These are phyloP conservation scores for Candida endomychidarum DNA, from an alignment of 805 yeast species.

Conservation along the genomic window DNA sequence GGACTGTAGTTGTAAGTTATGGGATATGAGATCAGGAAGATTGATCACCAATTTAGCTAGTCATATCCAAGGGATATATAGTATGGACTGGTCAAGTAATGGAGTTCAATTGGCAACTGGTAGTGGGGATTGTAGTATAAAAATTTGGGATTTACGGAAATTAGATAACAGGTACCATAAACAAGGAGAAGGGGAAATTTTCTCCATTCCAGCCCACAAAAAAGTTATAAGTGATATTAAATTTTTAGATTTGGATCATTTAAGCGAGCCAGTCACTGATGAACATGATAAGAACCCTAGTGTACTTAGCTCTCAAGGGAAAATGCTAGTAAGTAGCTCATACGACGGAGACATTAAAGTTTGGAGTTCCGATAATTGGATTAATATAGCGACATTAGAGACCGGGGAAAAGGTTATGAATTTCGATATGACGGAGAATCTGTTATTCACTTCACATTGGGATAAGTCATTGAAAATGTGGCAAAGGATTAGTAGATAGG, in stretches of 20 bases:
- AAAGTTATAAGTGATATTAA: conserved; percentile 67
- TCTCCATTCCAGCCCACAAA: conserved; percentile 70
- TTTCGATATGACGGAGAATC: conserved; percentile 53
- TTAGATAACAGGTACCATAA: conserved; percentile 23
- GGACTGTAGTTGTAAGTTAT: conserved; percentile 69
- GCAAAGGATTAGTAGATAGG: too few relatives aligned
- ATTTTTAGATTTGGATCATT: conserved; percentile 38
- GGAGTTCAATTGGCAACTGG: conserved; percentile 80
- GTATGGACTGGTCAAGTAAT: conserved; percentile 71
- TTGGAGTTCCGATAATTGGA: conserved; percentile 74
- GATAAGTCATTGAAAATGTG: conserved; percentile 75
- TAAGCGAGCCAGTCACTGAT: conserved; percentile 24
- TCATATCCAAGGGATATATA: conserved; percentile 71
- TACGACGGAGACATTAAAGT: conserved; percentile 67
- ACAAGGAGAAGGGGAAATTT: conserved; percentile 19
- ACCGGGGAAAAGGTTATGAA: conserved; percentile 72
- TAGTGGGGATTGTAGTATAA: conserved; percentile 76
- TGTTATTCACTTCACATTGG: conserved; percentile 74
- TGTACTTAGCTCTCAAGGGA: conserved; percentile 37
- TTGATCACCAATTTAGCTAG: conserved; percentile 57
- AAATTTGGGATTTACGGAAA: conserved; percentile 82
- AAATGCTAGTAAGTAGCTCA: conserved; percentile 57
- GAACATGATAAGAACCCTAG: conserved; percentile 30
- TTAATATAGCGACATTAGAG: conserved; percentile 48
- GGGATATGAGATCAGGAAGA: conserved; percentile 86